Base-by-base conservation (phyloP, 352 stramenopile species). In the Globisporangium uncinulatum region DNA sequence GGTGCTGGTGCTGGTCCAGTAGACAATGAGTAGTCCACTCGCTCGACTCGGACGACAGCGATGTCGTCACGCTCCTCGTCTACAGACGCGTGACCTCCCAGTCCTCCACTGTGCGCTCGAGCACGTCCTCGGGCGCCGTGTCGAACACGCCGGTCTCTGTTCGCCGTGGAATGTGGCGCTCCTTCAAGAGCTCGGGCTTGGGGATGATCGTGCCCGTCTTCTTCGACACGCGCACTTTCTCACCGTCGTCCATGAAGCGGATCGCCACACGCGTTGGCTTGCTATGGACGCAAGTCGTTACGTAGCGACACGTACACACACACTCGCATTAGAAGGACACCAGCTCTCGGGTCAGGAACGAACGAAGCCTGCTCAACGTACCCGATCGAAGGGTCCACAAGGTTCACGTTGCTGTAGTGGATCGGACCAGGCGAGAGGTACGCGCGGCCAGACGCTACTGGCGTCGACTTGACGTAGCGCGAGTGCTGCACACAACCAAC, bases 131-230 rank as follows among this genome's bases (percentile, higher is more conserved):
- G 19, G 83, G 83, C 49, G 74, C 57, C 57, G 83, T 93, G 61
- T 93, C 83, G 61, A 91, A 89, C 39, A 77, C 76, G 54, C 83
- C 83, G 31, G 80, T 93, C 69, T 91, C 83, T 88, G 74, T 86
- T 80, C 79, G 66, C 76, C 90, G 63, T 44, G 86, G 84, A 60
- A 76, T 87, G 65, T 94, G 74, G 41, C 89, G 81, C 61, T 95
- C 79, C 67, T 90, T 96, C 44, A 97, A 79, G 56, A 96, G 67
- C 29, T 96, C 90, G 6, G 95, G 93, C 69, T 94, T 94, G 29
- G 92, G 90, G 75, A 99, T 98, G 65, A 98, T 97, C 13, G 93
- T 97, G 61, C 93, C 94, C 37, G 86, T 97, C 68, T 96, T 93
- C 76, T 97, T 97, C 24, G 92, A 92, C 62, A 98, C 89, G 42